phyloP scores from a whole-genome alignment of 2,329 filamentous ascomycete species.

The Aspergillus pseudonomiae region DNA sequence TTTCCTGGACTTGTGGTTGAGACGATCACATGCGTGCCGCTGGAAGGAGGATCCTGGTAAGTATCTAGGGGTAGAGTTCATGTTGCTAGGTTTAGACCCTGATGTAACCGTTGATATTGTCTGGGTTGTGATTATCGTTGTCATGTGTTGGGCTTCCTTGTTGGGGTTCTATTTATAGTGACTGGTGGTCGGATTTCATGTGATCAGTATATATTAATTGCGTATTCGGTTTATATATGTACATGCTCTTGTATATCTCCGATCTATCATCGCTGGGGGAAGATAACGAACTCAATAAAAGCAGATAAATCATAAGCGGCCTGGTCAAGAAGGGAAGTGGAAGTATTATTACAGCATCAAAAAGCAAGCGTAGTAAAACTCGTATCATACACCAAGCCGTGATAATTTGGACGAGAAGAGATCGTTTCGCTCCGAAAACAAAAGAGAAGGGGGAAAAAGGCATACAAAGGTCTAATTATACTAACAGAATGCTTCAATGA shows the following conservation, averaged over 20 bases:
- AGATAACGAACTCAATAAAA: background rate
- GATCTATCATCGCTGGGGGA: background rate
- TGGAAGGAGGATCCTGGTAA: background rate
- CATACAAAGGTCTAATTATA: background rate
- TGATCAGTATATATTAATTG: background rate
- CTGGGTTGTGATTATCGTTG: background rate
- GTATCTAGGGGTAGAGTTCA: background rate
- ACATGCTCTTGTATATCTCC: background rate
- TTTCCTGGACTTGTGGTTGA: background rate
- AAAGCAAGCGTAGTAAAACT: constrained; percentile 1
- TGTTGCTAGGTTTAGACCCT: background rate
- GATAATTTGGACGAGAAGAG: background rate
- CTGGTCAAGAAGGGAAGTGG: background rate
- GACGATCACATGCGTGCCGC: background rate
- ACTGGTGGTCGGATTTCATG: background rate
- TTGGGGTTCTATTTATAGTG: background rate
- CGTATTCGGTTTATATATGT: background rate
- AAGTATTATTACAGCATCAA: background rate
- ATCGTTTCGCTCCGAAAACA: background rate
- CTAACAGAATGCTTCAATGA: constrained; percentile 62
- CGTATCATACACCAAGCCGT: constrained; percentile 5
- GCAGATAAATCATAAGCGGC: background rate
- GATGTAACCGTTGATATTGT: background rate
- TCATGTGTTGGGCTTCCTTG: background rate
- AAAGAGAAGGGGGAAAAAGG: background rate